Evolutionary conservation across 2,329 filamentous ascomycete genomes (phyloP).

Genomic region (Botryotinia narcissicola): DNA sequence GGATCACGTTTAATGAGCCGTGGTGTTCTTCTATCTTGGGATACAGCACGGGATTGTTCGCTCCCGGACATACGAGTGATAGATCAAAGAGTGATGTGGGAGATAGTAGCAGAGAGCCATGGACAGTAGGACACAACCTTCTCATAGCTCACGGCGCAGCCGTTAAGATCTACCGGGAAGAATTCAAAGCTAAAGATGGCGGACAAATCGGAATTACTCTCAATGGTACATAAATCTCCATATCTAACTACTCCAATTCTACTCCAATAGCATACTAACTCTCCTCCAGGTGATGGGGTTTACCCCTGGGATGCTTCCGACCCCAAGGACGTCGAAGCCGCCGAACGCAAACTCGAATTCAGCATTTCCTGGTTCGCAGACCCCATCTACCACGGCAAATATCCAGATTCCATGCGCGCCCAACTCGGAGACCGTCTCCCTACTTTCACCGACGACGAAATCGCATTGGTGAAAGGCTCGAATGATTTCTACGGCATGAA

Average conservation of each 20-base stretch:
- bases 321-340: constrained; percentile 71
- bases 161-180: constrained; percentile 78
- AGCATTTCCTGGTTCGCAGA: constrained; percentile 86
- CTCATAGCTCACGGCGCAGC: constrained; percentile 76
- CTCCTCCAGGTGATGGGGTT: constrained; percentile 63
- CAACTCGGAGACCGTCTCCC: constrained; percentile 79
- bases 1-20: constrained; percentile 90
- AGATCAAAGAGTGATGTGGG: constrained; percentile 67
- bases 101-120: constrained; percentile 74
- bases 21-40: constrained; percentile 82
- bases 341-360: constrained; percentile 80
- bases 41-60: constrained; percentile 74
- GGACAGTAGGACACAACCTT: constrained; percentile 78
- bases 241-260: constrained; percentile 25
- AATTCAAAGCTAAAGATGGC: constrained; percentile 70
- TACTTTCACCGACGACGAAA: constrained; percentile 69
- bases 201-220: constrained; percentile 86
- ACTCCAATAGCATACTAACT: background rate
- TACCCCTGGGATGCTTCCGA: constrained; percentile 82
- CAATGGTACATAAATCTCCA: constrained; percentile 55
- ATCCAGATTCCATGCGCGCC: constrained; percentile 78
- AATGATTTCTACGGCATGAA: constrained; percentile 97
- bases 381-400: constrained; percentile 80
- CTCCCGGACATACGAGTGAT: constrained; percentile 79
- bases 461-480: constrained; percentile 72